phyloP scores from a whole-genome alignment of 2,329 filamentous ascomycete genomes.

The Paraphaeosphaeria minitans region DNA sequence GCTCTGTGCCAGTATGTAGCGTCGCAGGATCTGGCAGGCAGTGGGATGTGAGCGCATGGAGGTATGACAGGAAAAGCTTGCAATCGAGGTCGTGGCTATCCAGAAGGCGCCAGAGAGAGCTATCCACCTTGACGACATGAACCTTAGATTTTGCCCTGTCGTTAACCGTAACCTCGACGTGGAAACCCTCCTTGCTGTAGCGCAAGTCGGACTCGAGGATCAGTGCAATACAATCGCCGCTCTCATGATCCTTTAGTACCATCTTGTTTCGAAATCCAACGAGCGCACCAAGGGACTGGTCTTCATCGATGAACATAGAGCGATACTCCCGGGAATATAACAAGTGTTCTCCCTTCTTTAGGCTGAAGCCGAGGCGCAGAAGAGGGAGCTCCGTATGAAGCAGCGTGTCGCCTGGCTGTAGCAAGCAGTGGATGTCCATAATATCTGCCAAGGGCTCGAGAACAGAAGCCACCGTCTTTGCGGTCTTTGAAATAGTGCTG shows the following conservation, averaged over 20 bases:
- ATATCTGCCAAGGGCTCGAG: constrained; percentile 24
- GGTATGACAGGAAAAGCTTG: constrained; percentile 56
- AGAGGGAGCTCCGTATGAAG: constrained; percentile 23
- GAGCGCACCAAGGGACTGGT: constrained; percentile 31
- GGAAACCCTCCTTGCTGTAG: constrained; percentile 14
- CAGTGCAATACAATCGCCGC: constrained; percentile 42
- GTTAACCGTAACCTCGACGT: constrained; percentile 20
- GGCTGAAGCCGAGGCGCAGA: constrained; percentile 20
- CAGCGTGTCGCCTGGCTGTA: constrained; percentile 9
- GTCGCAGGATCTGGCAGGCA: constrained; percentile 59
- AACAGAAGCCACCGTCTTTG: constrained; percentile 15
- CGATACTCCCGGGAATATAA: constrained; percentile 33
- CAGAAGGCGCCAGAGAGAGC: constrained; percentile 54
- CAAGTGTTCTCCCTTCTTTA: constrained; percentile 1
- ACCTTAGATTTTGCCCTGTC: constrained; percentile 25
- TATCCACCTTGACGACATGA: constrained; percentile 58
- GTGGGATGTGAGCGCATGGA: constrained; percentile 62
- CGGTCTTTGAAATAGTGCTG: constrained; percentile 19
- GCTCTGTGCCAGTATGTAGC: constrained; percentile 58
- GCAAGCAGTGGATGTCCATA: constrained; percentile 23
- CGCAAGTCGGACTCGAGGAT: constrained; percentile 36
- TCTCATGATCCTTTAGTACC: constrained; percentile 16
- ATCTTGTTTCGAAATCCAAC: constrained; percentile 32
- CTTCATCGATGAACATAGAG: constrained; percentile 29
- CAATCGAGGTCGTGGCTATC: constrained; percentile 60